Evolutionary conservation across 306 rosid genomes (phyloP).

Genomic region (Ochetophila trinervis): DNA sequence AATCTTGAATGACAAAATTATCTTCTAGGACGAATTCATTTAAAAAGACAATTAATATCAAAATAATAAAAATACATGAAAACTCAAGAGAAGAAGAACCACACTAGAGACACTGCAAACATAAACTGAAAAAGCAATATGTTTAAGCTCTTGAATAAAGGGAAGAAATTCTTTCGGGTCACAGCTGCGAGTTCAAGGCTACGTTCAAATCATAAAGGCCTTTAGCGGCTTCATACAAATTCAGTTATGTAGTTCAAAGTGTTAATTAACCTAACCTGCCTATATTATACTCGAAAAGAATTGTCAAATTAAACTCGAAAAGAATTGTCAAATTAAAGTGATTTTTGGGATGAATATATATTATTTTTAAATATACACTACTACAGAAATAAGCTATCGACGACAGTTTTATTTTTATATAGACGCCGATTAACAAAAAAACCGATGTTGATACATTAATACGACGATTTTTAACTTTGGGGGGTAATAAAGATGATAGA

Average conservation of each 20-base stretch:
- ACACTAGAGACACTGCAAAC: neutral
- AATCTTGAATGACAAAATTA: conserved; percentile 26
- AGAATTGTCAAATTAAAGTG: no score
- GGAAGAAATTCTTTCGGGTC: conserved; percentile 98
- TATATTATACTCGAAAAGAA: no score
- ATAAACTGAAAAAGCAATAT: conserved; percentile 4
- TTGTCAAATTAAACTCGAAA: no score
- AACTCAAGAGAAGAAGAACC: neutral
- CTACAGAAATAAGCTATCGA: no score
- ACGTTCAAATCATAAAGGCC: conserved; percentile 96
- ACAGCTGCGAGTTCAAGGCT: conserved; percentile 89
- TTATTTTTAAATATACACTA: no score
- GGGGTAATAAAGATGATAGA: no score
- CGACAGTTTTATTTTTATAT: no score
- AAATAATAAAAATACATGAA: conserved; percentile 2
- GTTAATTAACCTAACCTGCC: conserved; percentile 78
- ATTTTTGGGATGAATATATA: no score
- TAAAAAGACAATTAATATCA: conserved; percentile 11
- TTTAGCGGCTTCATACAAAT: conserved; percentile 84
- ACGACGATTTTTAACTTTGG: no score
- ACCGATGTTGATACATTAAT: no score
- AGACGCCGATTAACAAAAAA: no score
- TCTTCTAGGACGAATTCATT: conserved; percentile 94
- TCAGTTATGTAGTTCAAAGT: conserved; percentile 84
- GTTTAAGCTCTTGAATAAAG: conserved; percentile 76